A percentile compares a stretch with the other conserved stretches of the same genome.
phyloP scores from a whole-genome alignment of 2,329 filamentous ascomycete species.

The Fusarium sp. region DNA sequence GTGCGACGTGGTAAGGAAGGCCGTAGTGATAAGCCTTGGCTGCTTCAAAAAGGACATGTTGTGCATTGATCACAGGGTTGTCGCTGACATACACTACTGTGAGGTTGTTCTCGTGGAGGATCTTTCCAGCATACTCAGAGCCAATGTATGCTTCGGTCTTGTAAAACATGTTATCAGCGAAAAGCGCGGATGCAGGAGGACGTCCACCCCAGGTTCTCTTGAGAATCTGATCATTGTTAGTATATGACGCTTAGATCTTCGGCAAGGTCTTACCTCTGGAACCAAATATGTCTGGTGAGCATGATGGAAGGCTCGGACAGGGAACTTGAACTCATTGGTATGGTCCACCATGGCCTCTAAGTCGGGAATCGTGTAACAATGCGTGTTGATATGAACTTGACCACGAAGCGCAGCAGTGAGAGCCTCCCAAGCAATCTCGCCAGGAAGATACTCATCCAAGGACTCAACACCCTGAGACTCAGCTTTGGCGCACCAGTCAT shows the following conservation, averaged over 20 bases:
- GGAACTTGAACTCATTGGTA: constrained; percentile 76
- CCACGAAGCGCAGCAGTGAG: constrained; percentile 71
- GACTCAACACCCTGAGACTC: constrained; percentile 59
- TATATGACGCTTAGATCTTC: too few species aligned
- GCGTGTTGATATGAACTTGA: constrained; percentile 75
- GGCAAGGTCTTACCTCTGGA: constrained; percentile 72
- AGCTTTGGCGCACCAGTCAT: constrained; percentile 74
- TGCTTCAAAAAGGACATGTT: constrained; percentile 74
- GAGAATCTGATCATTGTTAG: too few species aligned
- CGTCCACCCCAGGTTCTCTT: constrained; percentile 65
- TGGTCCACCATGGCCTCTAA: constrained; percentile 76
- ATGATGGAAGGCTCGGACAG: constrained; percentile 74
- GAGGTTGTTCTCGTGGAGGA: constrained; percentile 71
- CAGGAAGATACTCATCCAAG: constrained; percentile 67
- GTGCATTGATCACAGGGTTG: constrained; percentile 75
- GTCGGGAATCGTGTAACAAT: constrained; percentile 77
- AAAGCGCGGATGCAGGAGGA: constrained; percentile 68
- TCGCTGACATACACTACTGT: constrained; percentile 76
- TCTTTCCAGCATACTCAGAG: constrained; percentile 73
- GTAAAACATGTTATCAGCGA: constrained; percentile 79
- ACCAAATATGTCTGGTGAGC: constrained; percentile 74
- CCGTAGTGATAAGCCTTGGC: constrained; percentile 69
- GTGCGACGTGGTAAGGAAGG: constrained; percentile 67
- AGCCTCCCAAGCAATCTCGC: constrained; percentile 71
- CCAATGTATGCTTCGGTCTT: constrained; percentile 73